phyloP scores from a whole-genome alignment of 2,329 filamentous ascomycete species.

The Neofusicoccum umdonicola region DNA sequence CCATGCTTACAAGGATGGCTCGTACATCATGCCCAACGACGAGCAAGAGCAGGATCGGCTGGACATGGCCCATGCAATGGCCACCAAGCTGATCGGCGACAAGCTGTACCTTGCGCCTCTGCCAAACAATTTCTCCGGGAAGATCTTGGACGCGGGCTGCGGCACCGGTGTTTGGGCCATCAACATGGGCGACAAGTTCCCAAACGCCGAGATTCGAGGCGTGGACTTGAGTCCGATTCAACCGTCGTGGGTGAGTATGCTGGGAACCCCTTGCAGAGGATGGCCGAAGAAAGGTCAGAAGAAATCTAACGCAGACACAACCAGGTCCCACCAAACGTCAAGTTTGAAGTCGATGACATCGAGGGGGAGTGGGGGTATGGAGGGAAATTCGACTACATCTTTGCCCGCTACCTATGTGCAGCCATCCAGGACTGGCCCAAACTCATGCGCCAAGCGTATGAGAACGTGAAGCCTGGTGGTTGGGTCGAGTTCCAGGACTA shows the following conservation, averaged over 20 bases:
- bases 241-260: background rate
- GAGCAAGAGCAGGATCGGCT: slow-evolving; percentile 12
- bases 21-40: slow-evolving; percentile 9
- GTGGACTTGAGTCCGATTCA: background rate
- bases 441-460: slow-evolving; percentile 27
- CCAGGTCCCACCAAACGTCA: slow-evolving; percentile 36
- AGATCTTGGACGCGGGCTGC: slow-evolving; percentile 1
- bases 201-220: background rate
- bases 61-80: background rate
- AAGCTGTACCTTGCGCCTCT: slow-evolving; percentile 7
- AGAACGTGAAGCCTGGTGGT: slow-evolving; percentile 31
- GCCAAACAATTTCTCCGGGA: background rate
- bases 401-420: slow-evolving; percentile 31
- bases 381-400: slow-evolving; percentile 33
- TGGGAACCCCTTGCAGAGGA: background rate
- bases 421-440: slow-evolving; percentile 34
- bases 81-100: background rate
- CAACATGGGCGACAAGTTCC: background rate
- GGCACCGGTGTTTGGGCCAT: slow-evolving; percentile 7
- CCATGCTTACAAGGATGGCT: slow-evolving; percentile 13
- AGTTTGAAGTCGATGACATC: slow-evolving; percentile 44
- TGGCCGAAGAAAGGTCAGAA: too few species aligned
- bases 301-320: background rate
- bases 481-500: slow-evolving; percentile 36
- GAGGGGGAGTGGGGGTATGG: slow-evolving; percentile 39